Base-by-base conservation (phyloP, 345 rosid species). In the Ceriops tagal region DNA sequence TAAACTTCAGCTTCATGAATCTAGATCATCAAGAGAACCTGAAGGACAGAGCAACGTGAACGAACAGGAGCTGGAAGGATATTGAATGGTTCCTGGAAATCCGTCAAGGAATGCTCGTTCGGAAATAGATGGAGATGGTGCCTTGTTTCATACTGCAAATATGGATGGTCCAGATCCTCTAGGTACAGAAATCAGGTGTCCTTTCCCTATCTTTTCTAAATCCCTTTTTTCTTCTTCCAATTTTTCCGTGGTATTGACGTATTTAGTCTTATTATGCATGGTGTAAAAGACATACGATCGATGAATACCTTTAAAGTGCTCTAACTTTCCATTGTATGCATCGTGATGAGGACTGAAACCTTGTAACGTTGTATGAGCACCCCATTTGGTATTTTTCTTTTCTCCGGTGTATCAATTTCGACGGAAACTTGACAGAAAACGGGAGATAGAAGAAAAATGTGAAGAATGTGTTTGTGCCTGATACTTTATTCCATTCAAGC, bases 1-100 rank as follows among this genome's bases (percentile, higher is more conserved):
- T 62, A 84, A 79, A 20, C 89, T 91, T 65, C 96, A 88, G 81
- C 87, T 91, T 77, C 96, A 89, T 66, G 92, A 87, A 77, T 84
- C 93, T 19, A 80, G 82, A 46, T 71, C 79, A 3, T 43, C 77
- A 24, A 75, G 56, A 35, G 77, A 81, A 58, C 74, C 83, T 53
- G 72, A 20, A 0, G 84, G 80, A 30, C 67, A 75, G 16, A 63
- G 81, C 46, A 74, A 70, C 21, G 28, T 11, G 0, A 73, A 66
- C 24, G 72, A 28, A 27, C 37, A 68, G 0, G 80, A 62, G 26
- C 65, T 59, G 27, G 58, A 81, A 8, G 61, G 71, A 37, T 13
- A 68, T 18, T 60, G 53, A 9, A 52, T 64, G 6, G 75, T 55
- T 66, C 78, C 79, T 6, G 71, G 46, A 53, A 79, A 52, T 65